phyloP scores from a whole-genome alignment of 306 rosid genomes.

The Spatholobus suberectus region DNA sequence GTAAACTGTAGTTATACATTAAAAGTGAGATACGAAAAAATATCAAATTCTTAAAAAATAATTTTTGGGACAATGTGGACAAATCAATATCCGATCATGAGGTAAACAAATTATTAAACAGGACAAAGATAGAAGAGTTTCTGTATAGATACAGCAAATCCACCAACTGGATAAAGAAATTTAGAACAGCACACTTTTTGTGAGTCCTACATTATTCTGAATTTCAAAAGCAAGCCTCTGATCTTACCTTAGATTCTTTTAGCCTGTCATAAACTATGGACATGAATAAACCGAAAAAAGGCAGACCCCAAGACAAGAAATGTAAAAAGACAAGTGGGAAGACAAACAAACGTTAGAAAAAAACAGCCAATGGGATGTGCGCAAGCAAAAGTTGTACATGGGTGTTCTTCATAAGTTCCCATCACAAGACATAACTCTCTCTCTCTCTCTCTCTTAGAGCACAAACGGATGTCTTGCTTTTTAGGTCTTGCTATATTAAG shows the following conservation, averaged over 20 bases:
- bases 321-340: slow-evolving; percentile 50
- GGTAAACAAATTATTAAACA: slow-evolving; percentile 32
- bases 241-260: slow-evolving; percentile 40
- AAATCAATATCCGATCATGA: slow-evolving; percentile 14
- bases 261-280: slow-evolving; percentile 36
- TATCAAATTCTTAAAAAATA: background rate
- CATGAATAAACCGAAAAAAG: slow-evolving; percentile 39
- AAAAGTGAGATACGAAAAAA: background rate
- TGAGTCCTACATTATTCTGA: slow-evolving; percentile 26
- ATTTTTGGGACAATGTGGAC: background rate
- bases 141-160: slow-evolving; percentile 46
- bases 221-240: slow-evolving; percentile 36
- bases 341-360: slow-evolving; percentile 49
- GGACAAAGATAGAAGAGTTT: slow-evolving; percentile 39
- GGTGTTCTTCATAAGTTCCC: slow-evolving; percentile 51
- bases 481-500: slow-evolving; percentile 66
- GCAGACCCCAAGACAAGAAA: slow-evolving; percentile 41
- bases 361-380: slow-evolving; percentile 38
- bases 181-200: slow-evolving; percentile 33
- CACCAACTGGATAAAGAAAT: slow-evolving; percentile 34
- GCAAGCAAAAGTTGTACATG: slow-evolving; percentile 44
- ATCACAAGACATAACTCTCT: slow-evolving; percentile 42
- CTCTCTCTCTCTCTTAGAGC: slow-evolving; percentile 36
- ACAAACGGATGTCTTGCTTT: slow-evolving; percentile 47
- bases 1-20: background rate